Conservation (phyloP, 495 filamentous ascomycete species). For the Penicillium desertorum region DNA sequence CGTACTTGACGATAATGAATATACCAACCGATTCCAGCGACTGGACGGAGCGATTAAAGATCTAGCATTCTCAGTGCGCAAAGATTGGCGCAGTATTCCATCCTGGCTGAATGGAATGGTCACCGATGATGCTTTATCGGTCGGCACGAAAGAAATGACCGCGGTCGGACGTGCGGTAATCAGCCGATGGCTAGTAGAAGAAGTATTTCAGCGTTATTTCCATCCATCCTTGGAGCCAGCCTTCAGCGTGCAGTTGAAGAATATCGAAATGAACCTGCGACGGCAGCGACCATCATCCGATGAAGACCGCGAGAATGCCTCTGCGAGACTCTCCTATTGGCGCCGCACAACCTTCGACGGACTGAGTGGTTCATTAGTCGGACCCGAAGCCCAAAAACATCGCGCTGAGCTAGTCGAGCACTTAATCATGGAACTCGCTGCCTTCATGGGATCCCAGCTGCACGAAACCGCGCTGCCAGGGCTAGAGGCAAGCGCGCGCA, state of each 20-base stretch:
- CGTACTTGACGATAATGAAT: conserved; percentile 94
- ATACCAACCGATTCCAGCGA: conserved; percentile 82
- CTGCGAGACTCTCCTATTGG: conserved; percentile 88
- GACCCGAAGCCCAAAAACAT: conserved; percentile 60
- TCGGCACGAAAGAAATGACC: conserved; percentile 94
- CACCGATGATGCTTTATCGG: conserved; percentile 76
- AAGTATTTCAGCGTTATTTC: conserved; percentile 87
- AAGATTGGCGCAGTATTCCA: conserved; percentile 83
- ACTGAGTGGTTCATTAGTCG: conserved; percentile 68
- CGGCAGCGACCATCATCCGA: conserved; percentile 64
- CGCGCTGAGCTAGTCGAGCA: conserved; percentile 64
- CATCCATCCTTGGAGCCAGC: conserved; percentile 78
- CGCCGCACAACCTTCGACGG: conserved; percentile 91
- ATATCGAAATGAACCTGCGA: conserved; percentile 87
- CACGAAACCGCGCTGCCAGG: conserved; percentile 73
- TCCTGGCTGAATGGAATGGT: conserved; percentile 73
- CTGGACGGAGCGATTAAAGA: conserved; percentile 95
- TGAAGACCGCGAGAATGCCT: conserved; percentile 87
- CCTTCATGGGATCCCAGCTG: conserved; percentile 66
- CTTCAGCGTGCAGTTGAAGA: conserved; percentile 76
- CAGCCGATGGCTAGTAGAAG: conserved; percentile 85
- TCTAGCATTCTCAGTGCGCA: conserved; percentile 89
- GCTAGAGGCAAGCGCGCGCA: conserved; percentile 75
- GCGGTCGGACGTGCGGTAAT: conserved; percentile 90
- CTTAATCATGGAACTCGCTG: conserved; percentile 69